Base-by-base conservation (phyloP, 2,329 filamentous ascomycete species). In the Monosporascus sp. region DNA sequence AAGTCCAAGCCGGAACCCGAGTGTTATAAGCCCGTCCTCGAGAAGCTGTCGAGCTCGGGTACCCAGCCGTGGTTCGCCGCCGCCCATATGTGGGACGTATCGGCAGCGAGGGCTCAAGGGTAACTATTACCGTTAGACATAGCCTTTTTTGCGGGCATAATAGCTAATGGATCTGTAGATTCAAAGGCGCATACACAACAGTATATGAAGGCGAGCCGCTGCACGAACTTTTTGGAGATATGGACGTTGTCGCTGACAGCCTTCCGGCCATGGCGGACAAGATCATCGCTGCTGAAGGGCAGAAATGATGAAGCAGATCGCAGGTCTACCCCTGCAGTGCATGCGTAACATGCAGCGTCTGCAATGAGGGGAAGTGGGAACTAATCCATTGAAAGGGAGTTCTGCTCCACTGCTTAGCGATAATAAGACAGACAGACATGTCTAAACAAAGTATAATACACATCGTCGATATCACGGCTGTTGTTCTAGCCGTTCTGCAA, bases 51-150 rank as follows among this genome's bases (percentile, higher is more conserved):
- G 36, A 69, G 71, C n/a, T 65, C 62, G 48, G 51, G 43, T 0
- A 65, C 68, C 0, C 67, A 75, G 55, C 72, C 72, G 46, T 83
- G 79, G 79, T 83, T 82, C 62, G 80, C 78, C 1, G 80, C 81
- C 1, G 80, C 79, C 22, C 81, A 83, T 65, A 77, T 79, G 72
- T 83, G 80, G 81, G 80, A 84, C 68, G 79, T 80, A 1, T 72
- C 73, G 18, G 77, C 78, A 3, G 80, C 80, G 8, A 71, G 70
- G 48, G 71, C 69, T 52, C 72, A 71, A n/a, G 78, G 78, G 57
- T 68, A 55, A 57, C 62, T 61, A 27, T 8, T 47, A 20, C 3
- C 24, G 5, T 6, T n/a, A 5, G 37, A 15, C 25, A 6, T 43
- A 3, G 1, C 25, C 1, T 6, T 27, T 7, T 17, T 20, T 37